These are phyloP conservation scores for Picea glauca DNA, from an alignment of 75 land plant genomes.

Conservation along the genomic window DNA sequence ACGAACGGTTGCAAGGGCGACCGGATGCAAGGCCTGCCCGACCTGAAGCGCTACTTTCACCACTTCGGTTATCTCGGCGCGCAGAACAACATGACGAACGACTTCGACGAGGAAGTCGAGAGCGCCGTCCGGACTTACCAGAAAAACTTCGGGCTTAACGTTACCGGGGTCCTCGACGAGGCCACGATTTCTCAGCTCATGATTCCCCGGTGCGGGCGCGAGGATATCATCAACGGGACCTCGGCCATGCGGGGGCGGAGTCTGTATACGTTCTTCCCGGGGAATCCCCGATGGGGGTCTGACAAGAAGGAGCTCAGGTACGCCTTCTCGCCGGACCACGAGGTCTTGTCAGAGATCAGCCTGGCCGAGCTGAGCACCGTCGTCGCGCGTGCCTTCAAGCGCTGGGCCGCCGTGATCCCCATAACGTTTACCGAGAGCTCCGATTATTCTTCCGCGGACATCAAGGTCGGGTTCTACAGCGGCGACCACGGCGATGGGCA, in stretches of 20 bases:
- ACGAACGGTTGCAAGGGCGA: conserved; percentile 12
- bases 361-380: conserved; percentile 7
- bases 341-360: background rate
- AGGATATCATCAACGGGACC: conserved; percentile 27
- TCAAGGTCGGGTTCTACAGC: conserved; percentile 21
- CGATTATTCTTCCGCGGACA: conserved; percentile 10
- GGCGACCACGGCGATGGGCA: conserved; percentile 46
- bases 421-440: conserved; percentile 28
- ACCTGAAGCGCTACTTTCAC: conserved; percentile 22
- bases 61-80: conserved; percentile 31
- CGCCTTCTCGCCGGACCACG: conserved; percentile 28
- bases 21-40: conserved; percentile 6
- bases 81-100: background rate
- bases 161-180: conserved; percentile 23
- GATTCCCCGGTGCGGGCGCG: conserved; percentile 39
- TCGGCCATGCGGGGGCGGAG: conserved; percentile 6
- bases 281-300: conserved; percentile 47
- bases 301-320: conserved; percentile 29
- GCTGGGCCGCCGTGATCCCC: conserved; percentile 31
- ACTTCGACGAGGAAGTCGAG: conserved; percentile 18
- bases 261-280: conserved; percentile 47
- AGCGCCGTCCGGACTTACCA: conserved; percentile 28
- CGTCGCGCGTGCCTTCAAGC: conserved; percentile 24
- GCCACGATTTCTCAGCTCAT: conserved; percentile 17
- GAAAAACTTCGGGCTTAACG: conserved; percentile 25